Conservation (phyloP, 2,329 filamentous ascomycete species). For the Chrysosporium keratinophilum region DNA sequence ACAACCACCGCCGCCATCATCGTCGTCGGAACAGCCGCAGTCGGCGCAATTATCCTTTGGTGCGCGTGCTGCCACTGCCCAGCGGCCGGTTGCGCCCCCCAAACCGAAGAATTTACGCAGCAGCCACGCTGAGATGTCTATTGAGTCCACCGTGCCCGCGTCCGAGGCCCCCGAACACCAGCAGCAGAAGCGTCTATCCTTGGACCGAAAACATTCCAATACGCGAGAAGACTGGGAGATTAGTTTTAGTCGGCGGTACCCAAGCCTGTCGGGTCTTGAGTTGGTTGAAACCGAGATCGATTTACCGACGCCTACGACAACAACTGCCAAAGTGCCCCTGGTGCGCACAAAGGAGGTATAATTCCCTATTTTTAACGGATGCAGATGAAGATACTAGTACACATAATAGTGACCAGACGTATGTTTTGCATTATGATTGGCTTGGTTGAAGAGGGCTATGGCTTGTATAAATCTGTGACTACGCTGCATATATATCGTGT, state of each 20-base stretch:
- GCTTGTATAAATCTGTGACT: background rate
- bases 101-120: conserved; percentile 51
- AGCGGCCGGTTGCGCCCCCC: conserved; percentile 47
- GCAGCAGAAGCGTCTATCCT: background rate
- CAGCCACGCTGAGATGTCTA: conserved; percentile 1
- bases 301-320: conserved; percentile 14
- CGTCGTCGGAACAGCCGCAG: conserved; percentile 14
- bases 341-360: conserved; percentile 37
- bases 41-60: conserved; percentile 19
- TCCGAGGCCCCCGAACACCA: too few species aligned
- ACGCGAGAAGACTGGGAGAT: conserved; percentile 51
- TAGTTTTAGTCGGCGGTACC: conserved; percentile 76
- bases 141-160: background rate
- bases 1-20: background rate
- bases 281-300: conserved; percentile 66
- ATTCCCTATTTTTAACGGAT: too few species aligned
- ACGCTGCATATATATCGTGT: background rate
- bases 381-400: too few species aligned
- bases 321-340: conserved; percentile 25
- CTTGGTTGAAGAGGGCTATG: background rate
- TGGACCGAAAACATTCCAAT: conserved; percentile 19
- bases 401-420: background rate
- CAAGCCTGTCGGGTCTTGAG: conserved; percentile 73
- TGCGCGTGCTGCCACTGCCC: conserved; percentile 21
- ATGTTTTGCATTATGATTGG: background rate